Percentiles rank a stretch among this genome's conserved stretches.
Evolutionary conservation across 495 filamentous ascomycete genomes (phyloP).

Genomic region (Aspergillus ellipticus): DNA sequence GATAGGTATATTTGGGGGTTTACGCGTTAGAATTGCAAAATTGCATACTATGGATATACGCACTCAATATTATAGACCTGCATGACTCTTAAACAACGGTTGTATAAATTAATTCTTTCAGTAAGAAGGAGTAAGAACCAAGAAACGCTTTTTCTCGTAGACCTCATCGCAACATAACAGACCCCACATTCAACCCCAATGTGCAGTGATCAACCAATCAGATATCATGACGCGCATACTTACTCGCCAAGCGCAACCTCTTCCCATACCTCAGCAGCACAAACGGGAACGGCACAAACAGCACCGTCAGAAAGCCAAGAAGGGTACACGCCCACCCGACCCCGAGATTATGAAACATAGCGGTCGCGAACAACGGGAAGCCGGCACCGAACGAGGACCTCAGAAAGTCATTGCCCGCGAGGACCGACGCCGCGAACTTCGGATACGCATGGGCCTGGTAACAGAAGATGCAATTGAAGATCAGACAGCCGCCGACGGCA

Average conservation of each 20-base stretch:
- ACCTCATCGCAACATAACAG: no score
- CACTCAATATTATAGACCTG: no score
- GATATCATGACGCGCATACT: slow-evolving; percentile 20
- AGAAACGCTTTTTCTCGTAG: no score
- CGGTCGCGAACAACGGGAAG: slow-evolving; percentile 45
- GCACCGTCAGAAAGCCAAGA: slow-evolving; percentile 52
- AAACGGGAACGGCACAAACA: slow-evolving; percentile 39
- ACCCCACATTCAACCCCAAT: no score
- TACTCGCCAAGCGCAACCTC: slow-evolving; percentile 23
- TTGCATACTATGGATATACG: no score
- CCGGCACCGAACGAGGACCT: slow-evolving; percentile 45
- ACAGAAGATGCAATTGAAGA: slow-evolving; percentile 49
- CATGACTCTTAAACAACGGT: no score
- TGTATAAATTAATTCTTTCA: no score
- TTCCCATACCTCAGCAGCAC: slow-evolving; percentile 29
- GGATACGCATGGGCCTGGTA: slow-evolving; percentile 49
- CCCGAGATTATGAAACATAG: slow-evolving; percentile 56
- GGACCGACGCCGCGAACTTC: slow-evolving; percentile 42
- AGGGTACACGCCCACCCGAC: slow-evolving; percentile 59
- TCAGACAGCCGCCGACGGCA: slow-evolving; percentile 47
- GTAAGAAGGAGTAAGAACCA: no score
- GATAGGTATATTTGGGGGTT: no score
- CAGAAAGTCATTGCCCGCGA: slow-evolving; percentile 51
- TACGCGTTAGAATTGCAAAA: no score
- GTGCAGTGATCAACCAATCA: no score